These are phyloP conservation scores for Rhizomucor miehei DNA, from an alignment of 371 early-diverging fungal species.

Conservation along the genomic window DNA sequence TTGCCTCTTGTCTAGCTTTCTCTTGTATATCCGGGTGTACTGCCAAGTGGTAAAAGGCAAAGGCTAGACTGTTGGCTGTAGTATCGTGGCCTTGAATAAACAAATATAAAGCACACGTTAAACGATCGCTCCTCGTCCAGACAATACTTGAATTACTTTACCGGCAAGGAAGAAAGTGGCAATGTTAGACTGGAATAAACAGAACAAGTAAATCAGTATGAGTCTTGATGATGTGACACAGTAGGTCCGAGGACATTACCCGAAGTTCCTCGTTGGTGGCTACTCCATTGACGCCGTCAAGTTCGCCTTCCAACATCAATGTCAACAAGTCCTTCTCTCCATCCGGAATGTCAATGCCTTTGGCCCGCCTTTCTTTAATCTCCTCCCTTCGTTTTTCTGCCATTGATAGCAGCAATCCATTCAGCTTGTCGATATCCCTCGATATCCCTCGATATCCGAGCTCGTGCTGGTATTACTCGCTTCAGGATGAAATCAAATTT, in stretches of 20 bases:
- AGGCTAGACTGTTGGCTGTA: conserved; percentile 22
- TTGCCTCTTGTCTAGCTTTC: conserved; percentile 23
- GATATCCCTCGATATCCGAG: not conserved
- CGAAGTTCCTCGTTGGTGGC: conserved; percentile 34
- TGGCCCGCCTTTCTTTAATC: conserved; percentile 27
- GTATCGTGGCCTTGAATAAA: conserved; percentile 24
- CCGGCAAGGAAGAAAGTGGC: conserved; percentile 42
- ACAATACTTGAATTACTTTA: conserved; percentile 8
- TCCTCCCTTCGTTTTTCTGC: conserved; percentile 16
- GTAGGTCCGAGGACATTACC: conserved; percentile 2
- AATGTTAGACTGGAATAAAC: conserved; percentile 40
- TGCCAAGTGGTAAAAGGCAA: conserved; percentile 30
- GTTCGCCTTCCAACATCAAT: conserved; percentile 52
- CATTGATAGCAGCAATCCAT: conserved; percentile 12
- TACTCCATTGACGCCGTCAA: conserved; percentile 20
- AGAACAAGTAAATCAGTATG: conserved; percentile 2
- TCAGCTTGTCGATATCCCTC: conserved; percentile 12
- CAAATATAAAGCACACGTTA: not conserved
- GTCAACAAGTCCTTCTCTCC: conserved; percentile 51
- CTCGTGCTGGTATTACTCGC: not conserved
- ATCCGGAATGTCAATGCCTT: conserved; percentile 16
- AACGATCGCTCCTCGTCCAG: conserved; percentile 3
- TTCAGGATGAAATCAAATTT: conserved; percentile 9
- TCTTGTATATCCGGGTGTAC: conserved; percentile 21
- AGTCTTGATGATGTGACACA: not conserved